Evolutionary conservation across 805 yeast genomes (phyloP), one percentile per base, ranked within the genome.

Genomic region (Metschnikowia amazonensis): DNA sequence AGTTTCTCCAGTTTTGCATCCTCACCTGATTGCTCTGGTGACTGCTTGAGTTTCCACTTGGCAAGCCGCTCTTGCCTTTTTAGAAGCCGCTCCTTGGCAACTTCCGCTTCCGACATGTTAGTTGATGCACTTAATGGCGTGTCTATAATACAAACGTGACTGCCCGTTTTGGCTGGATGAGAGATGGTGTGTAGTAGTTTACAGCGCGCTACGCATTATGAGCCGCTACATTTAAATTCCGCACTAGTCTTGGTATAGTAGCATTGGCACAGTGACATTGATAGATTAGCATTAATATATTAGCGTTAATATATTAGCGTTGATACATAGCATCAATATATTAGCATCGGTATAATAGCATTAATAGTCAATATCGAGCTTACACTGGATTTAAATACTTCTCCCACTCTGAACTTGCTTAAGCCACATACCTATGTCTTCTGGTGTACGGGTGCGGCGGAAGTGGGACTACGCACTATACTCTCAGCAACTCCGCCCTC

Each of bases 11-110:
- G 27, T 10, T n/a, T 21, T 34, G 27, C 37, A 34, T 20, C 24
- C 10, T 13, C 24, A 20, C 16, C 35, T n/a, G 17, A 3, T 6
- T 14, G 20, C 18, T 5, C 29, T 21, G 38, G 11, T 11, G 70
- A 70, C 57, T 79, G 79, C 62, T 78, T 78, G 53, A 66, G 68
- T 55, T 78, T 81, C 88, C 88, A 84, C 36, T 74, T 75, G 5
- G 78, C 79, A 40, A 82, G 57, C 52, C 74, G 75, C 49, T 77
- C 81, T 49, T 75, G 75, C 43, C 88, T 69, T 44, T 55, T 58
- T 33, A 60, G 50, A 17, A 67, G 57, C 51, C 70, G 70, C 29
- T 69, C 74, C 38, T 63, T 64, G 7, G 46, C 28, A 11, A 43
- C 31, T 11, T 48, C 50, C 29, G 37, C 44, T 39, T 50, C 55